Conservation (phyloP, 768 basidiomycete genomes). For the Calocybe gangraenosa region DNA sequence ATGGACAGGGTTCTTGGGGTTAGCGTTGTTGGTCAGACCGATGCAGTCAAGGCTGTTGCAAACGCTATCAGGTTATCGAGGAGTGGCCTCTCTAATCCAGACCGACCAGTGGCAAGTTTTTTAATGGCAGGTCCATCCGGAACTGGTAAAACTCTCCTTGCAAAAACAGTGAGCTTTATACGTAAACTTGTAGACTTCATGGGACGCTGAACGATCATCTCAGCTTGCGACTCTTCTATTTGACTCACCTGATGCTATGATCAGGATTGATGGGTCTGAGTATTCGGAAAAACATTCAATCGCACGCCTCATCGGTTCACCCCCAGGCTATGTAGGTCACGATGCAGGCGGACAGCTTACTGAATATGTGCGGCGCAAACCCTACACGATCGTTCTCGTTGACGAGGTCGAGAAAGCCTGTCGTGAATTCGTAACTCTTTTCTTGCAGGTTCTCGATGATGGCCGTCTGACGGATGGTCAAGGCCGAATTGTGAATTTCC, state of each 20-base stretch:
- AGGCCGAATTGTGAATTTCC: slow-evolving; percentile 84
- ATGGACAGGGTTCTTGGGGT: slow-evolving; percentile 82
- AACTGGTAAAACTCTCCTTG: slow-evolving; percentile 86
- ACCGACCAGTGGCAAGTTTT: slow-evolving; percentile 89
- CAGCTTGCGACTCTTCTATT: slow-evolving; percentile 88
- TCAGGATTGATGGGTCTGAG: slow-evolving; percentile 89
- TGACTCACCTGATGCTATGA: slow-evolving; percentile 88
- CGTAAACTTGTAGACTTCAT: not conserved
- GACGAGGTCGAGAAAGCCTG: slow-evolving; percentile 93
- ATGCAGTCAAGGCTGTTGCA: slow-evolving; percentile 89
- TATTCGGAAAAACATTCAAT: slow-evolving; percentile 76
- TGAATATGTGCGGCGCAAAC: slow-evolving; percentile 89
- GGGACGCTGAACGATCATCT: slow-evolving; percentile 10
- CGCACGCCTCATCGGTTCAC: slow-evolving; percentile 50
- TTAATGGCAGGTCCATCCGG: slow-evolving; percentile 90
- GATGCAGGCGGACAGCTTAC: slow-evolving; percentile 89
- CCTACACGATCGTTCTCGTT: slow-evolving; percentile 81
- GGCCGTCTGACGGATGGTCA: slow-evolving; percentile 91
- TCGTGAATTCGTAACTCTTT: slow-evolving; percentile 51
- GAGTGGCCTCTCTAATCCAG: slow-evolving; percentile 87
- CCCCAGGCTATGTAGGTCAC: slow-evolving; percentile 90
- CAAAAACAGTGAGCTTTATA: slow-evolving; percentile 68
- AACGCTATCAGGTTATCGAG: slow-evolving; percentile 92
- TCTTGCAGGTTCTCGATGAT: slow-evolving; percentile 84
- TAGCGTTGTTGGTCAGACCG: slow-evolving; percentile 84